Base-by-base conservation (phyloP, 805 yeast species). In the Candida khao-thaluensis region DNA sequence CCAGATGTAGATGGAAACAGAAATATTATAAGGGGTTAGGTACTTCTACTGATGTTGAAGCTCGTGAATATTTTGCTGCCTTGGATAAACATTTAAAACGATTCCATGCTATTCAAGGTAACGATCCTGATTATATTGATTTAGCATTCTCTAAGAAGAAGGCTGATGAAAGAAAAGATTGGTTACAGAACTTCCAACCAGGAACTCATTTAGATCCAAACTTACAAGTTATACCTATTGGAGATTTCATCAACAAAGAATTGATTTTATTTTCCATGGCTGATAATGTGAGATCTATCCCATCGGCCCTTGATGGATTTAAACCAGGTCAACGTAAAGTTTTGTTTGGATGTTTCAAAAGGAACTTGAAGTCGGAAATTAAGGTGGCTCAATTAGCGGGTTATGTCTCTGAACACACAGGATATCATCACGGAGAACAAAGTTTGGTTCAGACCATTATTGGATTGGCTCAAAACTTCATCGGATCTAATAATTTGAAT, bases 11-110 rank as follows among this genome's bases (percentile, higher is more conserved):
- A 8, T 93, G 96, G 93, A 78, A 84, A 33, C 95, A 86, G 53
- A 93, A 93, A 75, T 93, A 93, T 70, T 93, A 88, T 69, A 93
- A 93, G 74, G 99, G 99, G 78, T 76, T 93, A 74, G 99, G 99
- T 79, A 89, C 99, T 3, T 91, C 98, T 1, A 74, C 81, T 1
- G 78, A 80, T 18, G 74, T 69, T 24, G 99, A 93, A 62, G 86
- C 85, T 45, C 79, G 93, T 49, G 93, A 86, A 56, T 93, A 93
- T 56, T 93, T 93, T 60, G 69, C 87, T 29, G 84, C 85, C 46
- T 71, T 93, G 22, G 96, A 85, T 50, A 81, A 72, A 47, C 99
- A 93, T 64, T 71, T 87, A 66, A 93, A 93, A 57, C 74, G 76
- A 20, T 93, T 93, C 60, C 89, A 86, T 57, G 75, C 88, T 6